phyloP scores from a whole-genome alignment of 140 eudicot genomes.

The Flaveria floridana region DNA sequence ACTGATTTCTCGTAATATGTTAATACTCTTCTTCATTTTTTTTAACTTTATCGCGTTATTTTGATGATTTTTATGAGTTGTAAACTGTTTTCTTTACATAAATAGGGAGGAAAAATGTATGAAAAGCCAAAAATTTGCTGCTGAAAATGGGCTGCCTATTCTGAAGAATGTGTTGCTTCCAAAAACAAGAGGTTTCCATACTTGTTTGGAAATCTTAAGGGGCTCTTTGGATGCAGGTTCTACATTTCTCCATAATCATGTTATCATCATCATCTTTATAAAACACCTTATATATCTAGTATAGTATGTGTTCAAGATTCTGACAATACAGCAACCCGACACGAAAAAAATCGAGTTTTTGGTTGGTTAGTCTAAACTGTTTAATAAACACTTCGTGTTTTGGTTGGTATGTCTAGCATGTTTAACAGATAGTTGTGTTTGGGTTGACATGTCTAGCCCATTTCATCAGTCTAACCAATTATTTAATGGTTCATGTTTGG shows the following conservation, averaged over 20 bases:
- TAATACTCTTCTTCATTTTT: not conserved
- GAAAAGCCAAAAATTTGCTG: constrained; percentile 71
- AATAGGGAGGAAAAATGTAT: constrained; percentile 71
- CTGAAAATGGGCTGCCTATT: constrained; percentile 67
- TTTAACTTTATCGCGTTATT: not conserved
- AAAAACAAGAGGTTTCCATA: constrained; percentile 68
- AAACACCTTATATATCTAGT: not conserved
- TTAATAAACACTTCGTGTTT: too few relatives aligned
- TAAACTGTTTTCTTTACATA: not conserved
- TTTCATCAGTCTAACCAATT: too few relatives aligned
- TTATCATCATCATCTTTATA: not conserved
- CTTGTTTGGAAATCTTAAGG: constrained; percentile 69
- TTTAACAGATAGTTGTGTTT: too few relatives aligned
- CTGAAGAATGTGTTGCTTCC: constrained; percentile 82
- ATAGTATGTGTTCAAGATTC: not conserved
- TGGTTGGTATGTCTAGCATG: too few relatives aligned
- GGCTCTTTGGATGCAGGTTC: constrained; percentile 84
- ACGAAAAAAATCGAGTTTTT: too few relatives aligned
- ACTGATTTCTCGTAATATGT: constrained; percentile 74
- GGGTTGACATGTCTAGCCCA: too few relatives aligned
- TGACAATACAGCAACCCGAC: too few relatives aligned
- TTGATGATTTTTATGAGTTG: not conserved
- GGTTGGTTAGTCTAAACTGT: too few relatives aligned
- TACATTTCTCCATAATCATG: not conserved
- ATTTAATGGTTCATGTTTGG: too few relatives aligned